phyloP scores from a whole-genome alignment of 306 rosid species.

The Prunus salicina region DNA sequence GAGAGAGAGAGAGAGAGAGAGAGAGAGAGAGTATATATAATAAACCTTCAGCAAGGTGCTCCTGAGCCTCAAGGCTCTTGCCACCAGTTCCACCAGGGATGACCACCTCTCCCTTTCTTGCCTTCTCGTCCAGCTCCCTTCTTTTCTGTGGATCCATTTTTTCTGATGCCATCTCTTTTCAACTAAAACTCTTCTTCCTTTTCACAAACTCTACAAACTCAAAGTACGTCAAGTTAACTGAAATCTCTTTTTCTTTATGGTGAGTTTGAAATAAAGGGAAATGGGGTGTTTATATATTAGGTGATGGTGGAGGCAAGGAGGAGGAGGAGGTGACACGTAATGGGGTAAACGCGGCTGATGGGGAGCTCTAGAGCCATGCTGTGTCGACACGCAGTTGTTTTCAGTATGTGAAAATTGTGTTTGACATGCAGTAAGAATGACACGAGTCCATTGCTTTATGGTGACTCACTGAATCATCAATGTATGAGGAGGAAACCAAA shows the following conservation, averaged over 20 bases:
- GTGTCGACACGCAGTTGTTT: background rate
- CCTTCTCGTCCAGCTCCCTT: constrained; percentile 52
- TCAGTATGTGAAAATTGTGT: background rate
- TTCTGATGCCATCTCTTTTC: background rate
- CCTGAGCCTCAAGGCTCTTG: constrained; percentile 72
- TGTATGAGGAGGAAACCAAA: too few relatives aligned
- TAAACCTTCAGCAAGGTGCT: constrained; percentile 77
- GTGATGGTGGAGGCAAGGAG: background rate
- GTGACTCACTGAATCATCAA: background rate
- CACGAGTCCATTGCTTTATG: constrained; percentile 8
- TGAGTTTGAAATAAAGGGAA: background rate
- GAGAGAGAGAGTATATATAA: too few relatives aligned
- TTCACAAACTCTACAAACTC: background rate
- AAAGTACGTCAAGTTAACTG: too few relatives aligned
- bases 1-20: too few relatives aligned
- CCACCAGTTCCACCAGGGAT: constrained; percentile 86
- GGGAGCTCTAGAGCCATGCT: background rate
- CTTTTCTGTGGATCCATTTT: constrained; percentile 9
- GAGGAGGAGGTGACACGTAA: constrained; percentile 13
- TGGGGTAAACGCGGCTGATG: constrained; percentile 15
- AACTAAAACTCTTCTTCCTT: background rate
- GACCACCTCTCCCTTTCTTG: constrained; percentile 69
- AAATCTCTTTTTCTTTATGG: too few relatives aligned
- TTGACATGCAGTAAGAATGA: background rate
- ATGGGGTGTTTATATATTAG: background rate